A percentile compares a stretch with the other conserved stretches of the same genome.
phyloP scores from a whole-genome alignment of 2,329 filamentous ascomycete genomes.

The Lecanicillium sp. region DNA sequence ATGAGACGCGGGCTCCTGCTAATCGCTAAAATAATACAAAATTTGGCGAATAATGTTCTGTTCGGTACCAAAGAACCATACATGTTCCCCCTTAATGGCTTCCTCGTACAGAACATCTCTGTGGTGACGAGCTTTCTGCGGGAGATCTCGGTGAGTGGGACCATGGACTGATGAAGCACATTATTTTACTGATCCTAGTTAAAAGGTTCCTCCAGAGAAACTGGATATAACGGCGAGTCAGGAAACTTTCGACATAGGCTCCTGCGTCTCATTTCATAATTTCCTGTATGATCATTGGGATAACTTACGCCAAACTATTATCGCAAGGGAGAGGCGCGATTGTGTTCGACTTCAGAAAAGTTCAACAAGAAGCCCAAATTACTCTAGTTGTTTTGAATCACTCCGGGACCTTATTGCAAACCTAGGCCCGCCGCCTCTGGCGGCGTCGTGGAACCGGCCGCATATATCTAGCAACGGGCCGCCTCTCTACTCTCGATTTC shows the following conservation, averaged over 20 bases:
- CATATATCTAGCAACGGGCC: constrained; percentile 57
- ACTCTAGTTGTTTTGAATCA: constrained; percentile 51
- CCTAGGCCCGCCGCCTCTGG: constrained; percentile 58
- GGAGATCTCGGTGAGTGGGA: constrained; percentile 54
- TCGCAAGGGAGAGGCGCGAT: constrained; percentile 51
- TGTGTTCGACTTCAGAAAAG: constrained; percentile 48
- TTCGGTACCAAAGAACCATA: constrained; percentile 67
- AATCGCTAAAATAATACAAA: constrained; percentile 65
- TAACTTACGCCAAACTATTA: constrained; percentile 56
- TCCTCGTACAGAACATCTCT: constrained; percentile 61
- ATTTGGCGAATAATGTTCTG: constrained; percentile 63
- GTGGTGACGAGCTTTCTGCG: constrained; percentile 58
- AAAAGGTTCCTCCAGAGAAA: constrained; percentile 38
- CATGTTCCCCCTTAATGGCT: constrained; percentile 64
- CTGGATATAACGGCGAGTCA: constrained; percentile 30
- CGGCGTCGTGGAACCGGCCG: constrained; percentile 62
- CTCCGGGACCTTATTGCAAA: constrained; percentile 56
- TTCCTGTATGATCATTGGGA: constrained; percentile 69
- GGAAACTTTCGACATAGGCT: constrained; percentile 61
- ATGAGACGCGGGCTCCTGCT: constrained; percentile 61
- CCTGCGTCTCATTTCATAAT: constrained; percentile 60
- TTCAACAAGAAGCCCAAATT: constrained; percentile 31
- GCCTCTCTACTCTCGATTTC: constrained; percentile 59
- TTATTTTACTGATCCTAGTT: constrained; percentile 1
- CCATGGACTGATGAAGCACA: constrained; percentile 8